These are phyloP conservation scores for Senecio squalidus DNA, from an alignment of 140 eudicot genomes.

Conservation along the genomic window DNA sequence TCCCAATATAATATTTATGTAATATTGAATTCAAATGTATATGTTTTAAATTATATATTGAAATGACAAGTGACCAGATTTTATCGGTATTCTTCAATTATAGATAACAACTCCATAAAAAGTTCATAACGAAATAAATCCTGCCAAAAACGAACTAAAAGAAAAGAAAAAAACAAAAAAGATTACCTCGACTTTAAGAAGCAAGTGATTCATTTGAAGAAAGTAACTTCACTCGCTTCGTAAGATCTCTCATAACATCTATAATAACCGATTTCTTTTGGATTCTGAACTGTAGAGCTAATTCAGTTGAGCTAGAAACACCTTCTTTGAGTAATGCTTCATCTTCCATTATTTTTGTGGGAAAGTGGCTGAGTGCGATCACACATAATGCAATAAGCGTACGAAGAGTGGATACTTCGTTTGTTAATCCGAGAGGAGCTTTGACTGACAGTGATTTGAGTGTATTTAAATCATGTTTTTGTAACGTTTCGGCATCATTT, in stretches of 20 bases:
- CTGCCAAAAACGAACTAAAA: constrained; percentile 1
- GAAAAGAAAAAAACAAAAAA: constrained; percentile 1
- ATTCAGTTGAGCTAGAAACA: constrained; percentile 43
- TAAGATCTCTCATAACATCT: constrained; percentile 72
- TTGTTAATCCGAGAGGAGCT: constrained; percentile 73
- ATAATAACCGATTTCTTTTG: constrained; percentile 74
- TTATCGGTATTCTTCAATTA: too few relatives aligned
- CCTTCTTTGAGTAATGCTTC: constrained; percentile 47
- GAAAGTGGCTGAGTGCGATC: constrained; percentile 74
- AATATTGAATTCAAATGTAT: too few relatives aligned
- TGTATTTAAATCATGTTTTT: constrained; percentile 39
- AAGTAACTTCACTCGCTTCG: constrained; percentile 55
- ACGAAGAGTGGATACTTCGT: constrained; percentile 57
- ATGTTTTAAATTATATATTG: too few relatives aligned
- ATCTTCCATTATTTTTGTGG: constrained; percentile 91
- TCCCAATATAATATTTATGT: too few relatives aligned
- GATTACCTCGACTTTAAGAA: constrained; percentile 35
- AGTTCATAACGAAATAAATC: background rate
- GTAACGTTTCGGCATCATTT: constrained; percentile 45
- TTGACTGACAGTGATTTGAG: constrained; percentile 65
- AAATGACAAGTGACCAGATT: too few relatives aligned
- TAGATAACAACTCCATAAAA: too few relatives aligned
- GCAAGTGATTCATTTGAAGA: constrained; percentile 42
- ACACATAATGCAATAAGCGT: constrained; percentile 73
- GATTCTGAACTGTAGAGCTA: constrained; percentile 72